Base-by-base conservation (phyloP, 164 flowering plant genomes). In the Sedum album region DNA sequence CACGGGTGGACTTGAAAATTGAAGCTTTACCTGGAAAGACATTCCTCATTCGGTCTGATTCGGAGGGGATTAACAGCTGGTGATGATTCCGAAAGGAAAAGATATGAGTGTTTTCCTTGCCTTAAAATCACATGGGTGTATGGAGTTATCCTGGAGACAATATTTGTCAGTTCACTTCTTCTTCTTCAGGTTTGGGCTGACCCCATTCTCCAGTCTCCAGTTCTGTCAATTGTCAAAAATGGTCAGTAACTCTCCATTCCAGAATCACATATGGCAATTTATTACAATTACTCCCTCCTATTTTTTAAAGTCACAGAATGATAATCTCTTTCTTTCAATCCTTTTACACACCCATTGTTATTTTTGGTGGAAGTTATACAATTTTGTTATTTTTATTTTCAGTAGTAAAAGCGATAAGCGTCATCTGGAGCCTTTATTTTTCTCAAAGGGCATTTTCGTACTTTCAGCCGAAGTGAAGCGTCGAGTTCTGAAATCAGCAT, bases 1-100 rank as follows among this genome's bases (percentile, higher is more conserved):
- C 70, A 68, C 39, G 88, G 83, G 31, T 74, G 65, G 39, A 76
- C 61, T 23, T 21, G 84, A 76, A 84, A 82, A 74, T 14, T 72
- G 79, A 86, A 82, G 74, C 70, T 77, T 15, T 90, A 82, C 64
- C 71, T 89, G 71, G 71, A 79, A 73, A 80, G 79, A 71, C 81
- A 73, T 61, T 68, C 82, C 2, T 67, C 72, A 20, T 69, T 77
- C n/a, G n/a, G n/a, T n/a, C n/a, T n/a, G n/a, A n/a, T n/a, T n/a
- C 44, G 65, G 78, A 63, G 79, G 51, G 26, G 60, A 53, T 66
- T 44, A 1, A 13, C 57, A 66, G 39, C 53, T 65, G 60, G 64
- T 73, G 51, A 13, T 69, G 17, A 65, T 68, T 63, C 42, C 55
- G 55, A 68, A 44, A n/a, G n/a, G 72, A 64, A 28, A 39, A 31